Base-by-base conservation (phyloP, 208 protist species). In the Novymonas esmeraldas region DNA sequence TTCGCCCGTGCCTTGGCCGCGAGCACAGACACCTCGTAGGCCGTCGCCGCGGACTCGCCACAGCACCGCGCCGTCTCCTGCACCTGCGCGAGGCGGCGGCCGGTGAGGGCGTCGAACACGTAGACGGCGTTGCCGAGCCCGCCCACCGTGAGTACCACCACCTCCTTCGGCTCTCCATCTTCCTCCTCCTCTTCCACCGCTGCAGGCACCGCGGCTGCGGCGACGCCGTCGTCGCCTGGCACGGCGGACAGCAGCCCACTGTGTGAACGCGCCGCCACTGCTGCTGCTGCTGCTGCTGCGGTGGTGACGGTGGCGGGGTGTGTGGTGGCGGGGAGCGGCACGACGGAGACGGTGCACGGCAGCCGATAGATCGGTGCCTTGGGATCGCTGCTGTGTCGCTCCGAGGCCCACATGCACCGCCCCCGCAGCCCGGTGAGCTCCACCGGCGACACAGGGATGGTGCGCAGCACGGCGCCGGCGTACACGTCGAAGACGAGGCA, bases 401-500 rank as follows among this genome's bases (percentile, higher is more conserved):
- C 59, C 46, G 70, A 76, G 20, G 70, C 64, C 41, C 56, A 38
- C 70, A 69, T 69, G 62, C 41, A 55, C 46, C 41, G 41, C 29
- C 74, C 74, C 16, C 76, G 71, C 33, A 74, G 29, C 13, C 72
- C 52, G 33, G 57, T 61, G 50, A 82, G 77, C 52, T 81, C 70
- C 20, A 76, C 72, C 3, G 88, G 73, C 58, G 79, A 89, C 11
- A 91, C 80, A 6, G 84, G 82, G 67, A 94, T 84, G 6, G 91
- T 84, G 28, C 81, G 84, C 46, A 90, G 45, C 57, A 91, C 81
- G 28, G 58, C 70, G 2, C 84, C 82, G 36, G 73, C 73, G 57
- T 87, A 78, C 29, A 80, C 70, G 70, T 94, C 89, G 68, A 94
- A 91, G 5, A 92, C 74, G 20, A 89, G 41, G 56, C 76, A 87